Evolutionary conservation across 257 asterid species (phyloP), one percentile per base, ranked within the genome.

Genomic region (Solanum dulcamara): DNA sequence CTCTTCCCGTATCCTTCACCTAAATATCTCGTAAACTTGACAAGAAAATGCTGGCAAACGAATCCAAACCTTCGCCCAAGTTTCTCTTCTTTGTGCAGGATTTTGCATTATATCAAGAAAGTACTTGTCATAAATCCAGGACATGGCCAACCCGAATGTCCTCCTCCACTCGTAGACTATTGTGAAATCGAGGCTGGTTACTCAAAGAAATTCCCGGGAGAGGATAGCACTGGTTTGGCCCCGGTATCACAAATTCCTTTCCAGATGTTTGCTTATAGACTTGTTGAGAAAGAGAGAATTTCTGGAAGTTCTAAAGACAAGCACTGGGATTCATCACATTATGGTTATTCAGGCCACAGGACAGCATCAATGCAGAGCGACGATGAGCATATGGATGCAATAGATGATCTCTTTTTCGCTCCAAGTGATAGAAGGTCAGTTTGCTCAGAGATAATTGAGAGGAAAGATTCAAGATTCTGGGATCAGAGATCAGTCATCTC

Each of bases 41-140:
- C 94, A 33, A 89, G 90, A 84, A 96, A 90, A 87, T 96, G 98
- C 91, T 96, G 99, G 99, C 98, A 94, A 85, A 90, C 91, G 2
- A 89, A 90, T 26, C 96, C 98, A 1, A 22, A 20, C 55, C 86
- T 75, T 28, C 96, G 99, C 10, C 99, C 98, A 0, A 89, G 92
- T 30, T 94, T 96, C 90, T 92, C 97, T 6, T 91, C 98, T 38
- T 81, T 96, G 44, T 92, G 97, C 55, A 90, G 99, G 87, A 91
- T 93, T 17, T 38, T 96, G 42, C 92, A 98, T 10, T 96, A 91
- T 91, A 93, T 96, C 85, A 96, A 90, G 91, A 96, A 93, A 81
- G 81, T 70, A 84, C 95, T 94, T 2, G 89, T 92, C 0, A 92
- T 94, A 46, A 91, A 93, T 83, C 97, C 99, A 15, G 97, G 93